phyloP scores from a whole-genome alignment of 129 eudicot species.

The Mikania micrantha region DNA sequence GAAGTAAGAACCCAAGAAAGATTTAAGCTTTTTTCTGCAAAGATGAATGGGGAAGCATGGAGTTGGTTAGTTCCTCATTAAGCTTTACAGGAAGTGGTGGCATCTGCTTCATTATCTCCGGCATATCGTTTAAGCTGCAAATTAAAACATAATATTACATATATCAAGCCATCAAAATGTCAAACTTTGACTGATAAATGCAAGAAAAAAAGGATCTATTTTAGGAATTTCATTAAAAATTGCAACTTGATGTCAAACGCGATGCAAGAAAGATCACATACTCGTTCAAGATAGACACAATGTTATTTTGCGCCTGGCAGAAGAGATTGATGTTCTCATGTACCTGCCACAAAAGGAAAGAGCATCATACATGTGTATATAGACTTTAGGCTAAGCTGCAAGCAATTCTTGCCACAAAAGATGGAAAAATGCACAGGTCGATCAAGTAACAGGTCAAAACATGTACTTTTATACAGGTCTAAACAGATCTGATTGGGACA shows the following conservation, averaged over 20 bases:
- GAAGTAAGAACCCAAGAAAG: conserved; percentile 4
- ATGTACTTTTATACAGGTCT: background rate
- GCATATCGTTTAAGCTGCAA: conserved; percentile 70
- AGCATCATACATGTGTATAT: conserved; percentile 2
- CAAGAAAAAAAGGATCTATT: background rate
- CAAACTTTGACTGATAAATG: background rate
- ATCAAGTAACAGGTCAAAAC: background rate
- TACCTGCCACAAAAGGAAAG: conserved; percentile 37
- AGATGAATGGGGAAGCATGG: conserved; percentile 62
- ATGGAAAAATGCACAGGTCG: background rate
- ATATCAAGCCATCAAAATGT: background rate
- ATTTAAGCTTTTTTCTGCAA: conserved; percentile 46
- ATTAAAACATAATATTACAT: background rate
- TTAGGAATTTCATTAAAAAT: background rate
- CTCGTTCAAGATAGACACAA: conserved; percentile 62
- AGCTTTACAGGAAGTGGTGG: conserved; percentile 96
- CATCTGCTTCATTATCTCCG: conserved; percentile 91
- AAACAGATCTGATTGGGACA: background rate
- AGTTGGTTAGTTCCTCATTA: conserved; percentile 72
- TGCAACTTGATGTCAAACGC: background rate
- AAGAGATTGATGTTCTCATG: conserved; percentile 79
- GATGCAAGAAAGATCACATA: conserved; percentile 26
- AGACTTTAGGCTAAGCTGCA: background rate
- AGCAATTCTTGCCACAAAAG: background rate
- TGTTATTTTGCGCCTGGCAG: conserved; percentile 63